phyloP scores from a whole-genome alignment of 805 yeast genomes.

The Cyberlindnera maclurae region DNA sequence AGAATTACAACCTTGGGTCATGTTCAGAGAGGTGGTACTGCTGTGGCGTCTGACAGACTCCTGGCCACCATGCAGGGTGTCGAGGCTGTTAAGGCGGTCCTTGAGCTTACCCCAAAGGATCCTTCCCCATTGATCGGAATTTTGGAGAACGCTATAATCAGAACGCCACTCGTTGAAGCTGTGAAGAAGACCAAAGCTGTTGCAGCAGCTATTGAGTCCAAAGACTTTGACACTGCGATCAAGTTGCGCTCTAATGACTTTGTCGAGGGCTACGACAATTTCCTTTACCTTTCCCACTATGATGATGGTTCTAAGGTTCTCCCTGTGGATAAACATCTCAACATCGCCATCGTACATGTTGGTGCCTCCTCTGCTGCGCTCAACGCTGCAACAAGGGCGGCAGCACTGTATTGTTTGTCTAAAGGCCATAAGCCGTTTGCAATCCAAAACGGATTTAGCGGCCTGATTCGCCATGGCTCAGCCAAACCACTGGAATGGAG shows the following conservation, averaged over 20 bases:
- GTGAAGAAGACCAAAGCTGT: conserved; percentile 84
- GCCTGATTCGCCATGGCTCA: conserved; percentile 84
- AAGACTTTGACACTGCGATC: conserved; percentile 85
- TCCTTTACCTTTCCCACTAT: conserved; percentile 58
- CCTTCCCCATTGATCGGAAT: conserved; percentile 95
- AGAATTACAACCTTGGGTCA: conserved; percentile 94
- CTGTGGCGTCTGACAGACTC: conserved; percentile 89
- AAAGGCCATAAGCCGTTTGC: conserved; percentile 89
- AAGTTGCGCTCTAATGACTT: conserved; percentile 82
- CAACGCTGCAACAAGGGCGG: conserved; percentile 89
- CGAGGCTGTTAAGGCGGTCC: conserved; percentile 90
- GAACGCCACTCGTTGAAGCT: conserved; percentile 84
- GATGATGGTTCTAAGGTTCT: conserved; percentile 55
- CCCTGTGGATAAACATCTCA: conserved; percentile 56
- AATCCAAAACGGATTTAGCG: conserved; percentile 88
- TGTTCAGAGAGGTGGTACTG: conserved; percentile 98
- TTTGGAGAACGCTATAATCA: conserved; percentile 76
- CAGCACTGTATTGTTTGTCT: conserved; percentile 80
- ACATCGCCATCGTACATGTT: conserved; percentile 80
- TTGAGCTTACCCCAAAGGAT: conserved; percentile 79
- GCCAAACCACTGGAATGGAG: conserved; percentile 72
- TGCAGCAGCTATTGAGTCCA: conserved; percentile 74
- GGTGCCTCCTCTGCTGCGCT: conserved; percentile 98
- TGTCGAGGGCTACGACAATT: conserved; percentile 70
- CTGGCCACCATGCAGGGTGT: conserved; percentile 96